Evolutionary conservation across 169 alveolate genomes (phyloP).

Genomic region (Cardiosporidium cionae): DNA sequence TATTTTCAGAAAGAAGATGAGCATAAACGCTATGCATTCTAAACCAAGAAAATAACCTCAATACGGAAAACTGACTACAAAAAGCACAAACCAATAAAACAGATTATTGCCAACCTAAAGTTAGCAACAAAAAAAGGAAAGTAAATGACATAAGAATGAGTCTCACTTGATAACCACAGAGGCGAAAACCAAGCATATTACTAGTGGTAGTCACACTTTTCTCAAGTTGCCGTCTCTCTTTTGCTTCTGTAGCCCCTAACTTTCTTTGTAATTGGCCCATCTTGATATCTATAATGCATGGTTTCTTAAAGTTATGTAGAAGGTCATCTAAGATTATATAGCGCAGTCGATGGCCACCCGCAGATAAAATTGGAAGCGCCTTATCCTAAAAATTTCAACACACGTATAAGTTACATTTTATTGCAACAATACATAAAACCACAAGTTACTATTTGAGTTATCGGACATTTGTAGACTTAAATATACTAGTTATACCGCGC

Average conservation of each 20-base stretch:
- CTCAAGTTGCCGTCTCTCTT: constrained; percentile 46
- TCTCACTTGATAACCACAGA: constrained; percentile 48
- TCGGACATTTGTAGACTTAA: no score
- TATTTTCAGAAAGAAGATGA: not conserved
- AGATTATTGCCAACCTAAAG: no score
- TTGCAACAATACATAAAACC: no score
- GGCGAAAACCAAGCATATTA: constrained; percentile 49
- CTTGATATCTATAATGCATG: constrained; percentile 53
- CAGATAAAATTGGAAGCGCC: not conserved
- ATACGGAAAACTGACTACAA: no score
- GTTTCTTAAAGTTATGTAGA: constrained; percentile 44
- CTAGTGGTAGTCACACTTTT: constrained; percentile 50
- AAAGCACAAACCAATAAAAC: no score
- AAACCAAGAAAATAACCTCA: no score
- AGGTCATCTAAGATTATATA: constrained; percentile 50
- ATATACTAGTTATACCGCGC: no score
- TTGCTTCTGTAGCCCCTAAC: constrained; percentile 43
- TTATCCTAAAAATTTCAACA: no score
- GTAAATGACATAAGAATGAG: no score
- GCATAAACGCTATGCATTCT: not conserved
- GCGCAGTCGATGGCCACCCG: constrained; percentile 10
- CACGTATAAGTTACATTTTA: no score
- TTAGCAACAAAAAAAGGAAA: no score
- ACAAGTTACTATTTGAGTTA: no score
- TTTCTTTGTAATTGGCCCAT: constrained; percentile 54